Evolutionary conservation across 2,329 filamentous ascomycete genomes (phyloP).

Genomic region (Fusarium humuli): DNA sequence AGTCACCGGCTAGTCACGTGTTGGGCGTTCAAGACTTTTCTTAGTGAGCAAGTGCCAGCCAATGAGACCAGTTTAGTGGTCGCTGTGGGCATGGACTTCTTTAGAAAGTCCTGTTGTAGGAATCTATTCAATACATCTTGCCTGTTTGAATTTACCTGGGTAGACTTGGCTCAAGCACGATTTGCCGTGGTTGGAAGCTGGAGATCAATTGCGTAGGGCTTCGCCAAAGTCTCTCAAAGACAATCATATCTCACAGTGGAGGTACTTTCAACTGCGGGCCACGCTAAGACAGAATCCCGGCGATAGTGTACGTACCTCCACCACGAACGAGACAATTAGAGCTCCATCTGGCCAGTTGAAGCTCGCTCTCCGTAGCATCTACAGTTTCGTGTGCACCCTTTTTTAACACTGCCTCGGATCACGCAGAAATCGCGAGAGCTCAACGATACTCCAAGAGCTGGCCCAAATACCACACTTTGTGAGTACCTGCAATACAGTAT

Average conservation of each 20-base stretch:
- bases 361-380: constrained; percentile 35
- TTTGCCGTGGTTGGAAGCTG: background rate
- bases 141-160: too few species aligned
- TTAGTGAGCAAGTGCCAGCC: constrained; percentile 8
- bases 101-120: background rate
- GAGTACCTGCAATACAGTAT: background rate
- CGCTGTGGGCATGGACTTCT: background rate
- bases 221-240: background rate
- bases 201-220: constrained; percentile 1
- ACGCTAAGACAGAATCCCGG: constrained; percentile 18
- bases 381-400: constrained; percentile 10
- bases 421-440: background rate
- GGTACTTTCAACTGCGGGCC: constrained; percentile 22
- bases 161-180: background rate
- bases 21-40: constrained; percentile 34
- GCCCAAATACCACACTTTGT: background rate
- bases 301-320: constrained; percentile 40
- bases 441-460: background rate
- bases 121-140: background rate
- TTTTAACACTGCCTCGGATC: background rate
- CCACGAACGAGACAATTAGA: constrained; percentile 23
- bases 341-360: constrained; percentile 49
- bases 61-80: background rate
- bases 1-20: constrained; percentile 47
- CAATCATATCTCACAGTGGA: constrained; percentile 9